phyloP scores from a whole-genome alignment of 176 grass and related monocot genomes.

The Puccinellia tenuiflora region DNA sequence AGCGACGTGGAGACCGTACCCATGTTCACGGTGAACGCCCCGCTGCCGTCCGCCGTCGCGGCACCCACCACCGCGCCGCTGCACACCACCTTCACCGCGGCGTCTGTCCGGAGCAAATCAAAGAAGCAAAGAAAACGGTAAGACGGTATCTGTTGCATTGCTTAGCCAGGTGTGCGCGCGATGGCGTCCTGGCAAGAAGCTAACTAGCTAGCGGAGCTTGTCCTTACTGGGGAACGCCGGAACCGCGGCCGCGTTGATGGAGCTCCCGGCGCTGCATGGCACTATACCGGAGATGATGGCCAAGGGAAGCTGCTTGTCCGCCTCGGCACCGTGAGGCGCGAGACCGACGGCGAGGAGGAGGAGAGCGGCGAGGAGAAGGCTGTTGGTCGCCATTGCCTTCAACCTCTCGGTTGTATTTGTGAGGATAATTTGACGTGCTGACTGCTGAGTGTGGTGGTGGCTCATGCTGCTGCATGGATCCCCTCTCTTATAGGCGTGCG shows the following conservation, averaged over 20 bases:
- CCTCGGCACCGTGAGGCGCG: background rate
- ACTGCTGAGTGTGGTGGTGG: background rate
- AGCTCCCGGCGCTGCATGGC: conserved; percentile 41
- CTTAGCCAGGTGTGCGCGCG: background rate
- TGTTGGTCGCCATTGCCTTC: conserved; percentile 34
- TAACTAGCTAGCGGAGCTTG: background rate
- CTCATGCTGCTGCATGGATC: conserved; percentile 9
- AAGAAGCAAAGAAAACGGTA: background rate
- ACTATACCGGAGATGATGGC: conserved; percentile 31
- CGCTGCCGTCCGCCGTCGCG: conserved; percentile 35
- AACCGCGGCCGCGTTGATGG: conserved; percentile 5
- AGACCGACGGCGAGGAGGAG: background rate
- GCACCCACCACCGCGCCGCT: background rate
- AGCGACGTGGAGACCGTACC: accelerated
- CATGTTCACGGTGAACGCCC: conserved; percentile 22
- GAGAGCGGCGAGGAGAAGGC: conserved; percentile 1
- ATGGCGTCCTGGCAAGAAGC: background rate
- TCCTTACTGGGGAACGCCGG: conserved; percentile 55
- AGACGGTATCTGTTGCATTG: background rate
- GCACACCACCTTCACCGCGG: conserved; percentile 34
- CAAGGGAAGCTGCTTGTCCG: background rate
- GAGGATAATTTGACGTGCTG: background rate
- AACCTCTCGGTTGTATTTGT: background rate
- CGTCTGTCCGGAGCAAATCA: conserved; percentile 30
- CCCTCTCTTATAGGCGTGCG: conserved; percentile 38